Percentiles rank a stretch among this genome's conserved stretches.
Conservation (phyloP, 192 early-diverging fungal species). For the Backusella circina region DNA sequence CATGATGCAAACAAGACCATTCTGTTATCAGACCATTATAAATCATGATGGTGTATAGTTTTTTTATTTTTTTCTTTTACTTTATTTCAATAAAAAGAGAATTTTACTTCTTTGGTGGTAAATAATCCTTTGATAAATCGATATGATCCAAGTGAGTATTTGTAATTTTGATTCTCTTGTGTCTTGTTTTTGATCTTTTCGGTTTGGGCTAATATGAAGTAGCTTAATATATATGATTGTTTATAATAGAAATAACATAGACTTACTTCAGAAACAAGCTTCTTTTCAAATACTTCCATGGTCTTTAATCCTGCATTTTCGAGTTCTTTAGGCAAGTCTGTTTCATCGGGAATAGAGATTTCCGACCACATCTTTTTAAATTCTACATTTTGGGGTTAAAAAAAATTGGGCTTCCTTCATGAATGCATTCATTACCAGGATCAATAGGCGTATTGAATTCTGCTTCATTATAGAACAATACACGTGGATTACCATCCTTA, state of each 20-base stretch:
- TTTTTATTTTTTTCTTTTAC: not conserved
- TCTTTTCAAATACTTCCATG: slow-evolving; percentile 69
- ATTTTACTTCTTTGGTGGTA: slow-evolving; percentile 29
- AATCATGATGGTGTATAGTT: not conserved
- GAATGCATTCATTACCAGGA: slow-evolving; percentile 31
- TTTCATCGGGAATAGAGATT: slow-evolving; percentile 66
- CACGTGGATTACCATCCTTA: slow-evolving; percentile 61
- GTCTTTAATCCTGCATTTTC: slow-evolving; percentile 67
- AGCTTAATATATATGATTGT: not conserved
- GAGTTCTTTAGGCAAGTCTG: slow-evolving; percentile 67
- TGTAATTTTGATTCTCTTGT: slow-evolving; percentile 71
- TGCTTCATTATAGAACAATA: slow-evolving; percentile 66
- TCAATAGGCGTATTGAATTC: slow-evolving; percentile 52
- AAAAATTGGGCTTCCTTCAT: not conserved
- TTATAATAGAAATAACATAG: not conserved
- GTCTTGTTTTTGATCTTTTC: slow-evolving; percentile 54
- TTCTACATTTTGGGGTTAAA: slow-evolving; percentile 50
- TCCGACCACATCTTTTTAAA: slow-evolving; percentile 73
- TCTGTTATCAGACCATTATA: not conserved
- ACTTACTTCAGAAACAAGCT: slow-evolving; percentile 46
- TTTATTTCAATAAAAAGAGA: not conserved
- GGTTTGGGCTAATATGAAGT: slow-evolving; percentile 35
- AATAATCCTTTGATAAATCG: slow-evolving; percentile 74
- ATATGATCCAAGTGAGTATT: slow-evolving; percentile 76
- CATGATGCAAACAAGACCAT: not conserved